These are phyloP conservation scores for Cornus suecica DNA, from an alignment of 148 eudicot species.

Conservation along the genomic window DNA sequence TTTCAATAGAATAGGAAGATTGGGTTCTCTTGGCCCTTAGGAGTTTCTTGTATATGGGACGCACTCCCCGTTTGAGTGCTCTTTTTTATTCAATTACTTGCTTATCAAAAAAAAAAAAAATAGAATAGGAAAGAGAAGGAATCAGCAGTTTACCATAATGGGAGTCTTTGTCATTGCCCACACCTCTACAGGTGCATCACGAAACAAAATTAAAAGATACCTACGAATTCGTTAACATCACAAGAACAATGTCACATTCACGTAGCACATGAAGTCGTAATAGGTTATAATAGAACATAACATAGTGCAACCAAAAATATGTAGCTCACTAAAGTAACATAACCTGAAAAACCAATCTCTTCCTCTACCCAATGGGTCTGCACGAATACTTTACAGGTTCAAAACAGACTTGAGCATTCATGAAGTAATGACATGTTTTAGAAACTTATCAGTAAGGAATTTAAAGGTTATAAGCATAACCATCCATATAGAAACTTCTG, in stretches of 20 bases:
- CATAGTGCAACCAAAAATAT: not conserved
- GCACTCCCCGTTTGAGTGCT: too few species aligned
- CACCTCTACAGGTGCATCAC: slow-evolving; percentile 99
- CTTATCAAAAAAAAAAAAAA: too few species aligned
- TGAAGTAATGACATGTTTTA: too few species aligned
- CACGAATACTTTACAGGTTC: not conserved
- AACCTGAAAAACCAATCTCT: not conserved
- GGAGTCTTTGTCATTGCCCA: slow-evolving; percentile 99
- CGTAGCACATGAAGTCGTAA: not conserved
- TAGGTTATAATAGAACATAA: not conserved
- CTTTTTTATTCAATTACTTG: too few species aligned
- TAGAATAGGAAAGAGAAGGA: not conserved
- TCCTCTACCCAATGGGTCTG: not conserved
- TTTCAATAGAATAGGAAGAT: too few species aligned
- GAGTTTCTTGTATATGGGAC: too few species aligned
- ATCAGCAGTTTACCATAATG: slow-evolving; percentile 65
- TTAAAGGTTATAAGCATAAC: too few species aligned
- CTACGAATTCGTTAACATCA: slow-evolving; percentile 37
- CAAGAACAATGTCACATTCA: slow-evolving; percentile 12
- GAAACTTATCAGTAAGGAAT: too few species aligned
- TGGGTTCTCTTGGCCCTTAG: too few species aligned
- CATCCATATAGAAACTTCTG: too few species aligned
- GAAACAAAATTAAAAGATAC: slow-evolving; percentile 87
- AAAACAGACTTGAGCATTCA: too few species aligned
- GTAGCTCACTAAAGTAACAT: not conserved